Base-by-base conservation (phyloP, 345 rosid genomes). In the Dipteronia sinensis region DNA sequence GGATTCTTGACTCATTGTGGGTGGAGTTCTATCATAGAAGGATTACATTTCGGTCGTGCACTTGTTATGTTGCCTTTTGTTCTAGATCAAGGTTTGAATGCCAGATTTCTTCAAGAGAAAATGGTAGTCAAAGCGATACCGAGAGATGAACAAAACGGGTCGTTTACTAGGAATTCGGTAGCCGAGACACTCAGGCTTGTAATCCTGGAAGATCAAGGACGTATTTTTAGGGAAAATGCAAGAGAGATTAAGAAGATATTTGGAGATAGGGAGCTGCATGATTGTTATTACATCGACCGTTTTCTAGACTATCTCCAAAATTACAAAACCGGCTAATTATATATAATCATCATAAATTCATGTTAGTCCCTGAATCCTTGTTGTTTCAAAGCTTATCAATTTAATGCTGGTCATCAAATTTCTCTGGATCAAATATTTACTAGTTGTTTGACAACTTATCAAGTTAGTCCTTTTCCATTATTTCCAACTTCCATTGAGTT, bases 1-100 rank as follows among this genome's bases (percentile, higher is more conserved):
- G 72, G 73, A 6, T 80, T 80, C 42, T 16, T 80, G 69, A 71
- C 80, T 29, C 83, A 80, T 27, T 65, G 61, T 13, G 83, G 83
- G 17, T 80, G 61, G 49, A 70, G 61, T 61, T 80, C 79, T 0
- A 22, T 80, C 8, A 53, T 80, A 12, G 83, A 80, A 65, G 71
- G 64, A 7, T 65, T 80, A 7, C 31, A 23, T 1, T 65, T 25
- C 2, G 76, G 73, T 2, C 34, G 63, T 20, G 27, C 64, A n/a
- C 64, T 59, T 20, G 46, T 73, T 2, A 42, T 80, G 25, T 46
- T 80, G 2, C 15, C 76, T 3, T 34, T 80, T 6, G 56, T 62
- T 0, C 31, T 42, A 23, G 83, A 80, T 38, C 83, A 80, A 3
- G 83, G 83, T 25, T 16, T 80, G 0, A 80, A 55, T 56, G 80